Base-by-base conservation (phyloP, 75 land plant genomes). In the Selaginella moellendorffii region DNA sequence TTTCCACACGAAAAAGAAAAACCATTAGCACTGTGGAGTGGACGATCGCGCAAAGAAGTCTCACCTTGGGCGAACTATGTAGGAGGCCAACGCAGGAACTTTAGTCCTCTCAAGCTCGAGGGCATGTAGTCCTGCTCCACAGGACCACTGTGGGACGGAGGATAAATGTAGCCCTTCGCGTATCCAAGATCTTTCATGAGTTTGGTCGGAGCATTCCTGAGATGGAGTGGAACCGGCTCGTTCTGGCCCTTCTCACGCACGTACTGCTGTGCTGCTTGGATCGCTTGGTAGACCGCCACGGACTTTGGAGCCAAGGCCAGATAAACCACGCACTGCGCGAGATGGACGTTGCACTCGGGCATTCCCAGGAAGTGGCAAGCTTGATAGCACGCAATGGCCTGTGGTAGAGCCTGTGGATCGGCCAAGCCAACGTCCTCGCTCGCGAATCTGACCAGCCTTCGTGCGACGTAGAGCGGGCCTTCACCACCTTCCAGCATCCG, bases 121-220 rank as follows among this genome's bases (percentile, higher is more conserved):
- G 97, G 97, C 51, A 91, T 52, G 54, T 71, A 91, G 27, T 70
- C 84, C 66, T 88, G 95, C 56, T 64, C 56, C 2, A 36, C n/a
- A 9, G 76, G 61, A 0, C 54, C 73, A 2, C 79, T 74, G 64
- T 78, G 70, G 54, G 76, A 75, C 24, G 95, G 95, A 52, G 95
- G 70, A 65, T 88, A 88, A 5, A 88, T 69, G 61, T 88, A 88
- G 0, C 76, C 90, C 74, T 82, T 76, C 21, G 83, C 88, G 67
- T 91, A 91, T n/a, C 97, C 97, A 63, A 91, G 0, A 10, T 91
- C 89, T 78, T 79, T 82, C 97, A 91, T 91, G 29, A 91, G 68
- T 62, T 83, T 80, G 18, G 97, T 91, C 0, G 93, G 93, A 1
- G 97, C 97, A 77, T 91, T 91, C 69, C 97, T 78, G 54, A 91